Percentiles rank a stretch among this genome's conserved stretches.
Evolutionary conservation across 495 filamentous ascomycete genomes (phyloP).

Genomic region (Neurospora discreta): DNA sequence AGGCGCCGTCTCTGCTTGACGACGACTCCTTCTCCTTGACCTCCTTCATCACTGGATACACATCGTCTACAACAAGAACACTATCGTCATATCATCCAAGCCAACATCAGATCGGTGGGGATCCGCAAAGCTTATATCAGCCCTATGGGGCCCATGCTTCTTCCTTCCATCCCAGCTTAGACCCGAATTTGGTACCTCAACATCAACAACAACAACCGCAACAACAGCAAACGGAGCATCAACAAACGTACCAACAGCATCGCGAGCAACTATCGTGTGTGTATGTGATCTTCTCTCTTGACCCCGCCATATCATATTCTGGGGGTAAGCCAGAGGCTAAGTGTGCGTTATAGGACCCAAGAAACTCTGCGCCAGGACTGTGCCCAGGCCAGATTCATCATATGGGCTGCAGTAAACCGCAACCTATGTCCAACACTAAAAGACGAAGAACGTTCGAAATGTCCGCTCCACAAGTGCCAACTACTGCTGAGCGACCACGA

Average conservation of each 20-base stretch:
- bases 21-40: constrained; percentile 12
- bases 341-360: constrained; percentile 23
- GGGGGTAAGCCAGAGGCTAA: constrained; percentile 11
- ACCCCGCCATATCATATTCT: not conserved
- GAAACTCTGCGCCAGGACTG: constrained; percentile 33
- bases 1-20: constrained; percentile 19
- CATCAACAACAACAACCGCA: not conserved
- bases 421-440: constrained; percentile 24
- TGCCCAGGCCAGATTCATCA: constrained; percentile 35
- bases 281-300: constrained; percentile 13
- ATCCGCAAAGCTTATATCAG: not conserved
- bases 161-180: constrained; percentile 2
- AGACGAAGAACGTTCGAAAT: constrained; percentile 27
- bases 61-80: not conserved
- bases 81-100: not conserved
- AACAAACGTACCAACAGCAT: not conserved
- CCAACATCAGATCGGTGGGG: not conserved
- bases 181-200: not conserved
- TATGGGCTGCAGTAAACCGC: constrained; percentile 40
- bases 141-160: not conserved
- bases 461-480: constrained; percentile 32
- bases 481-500: constrained; percentile 33
- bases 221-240: not conserved
- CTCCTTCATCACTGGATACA: not conserved
- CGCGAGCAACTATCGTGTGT: constrained; percentile 17